Evolutionary conservation across 148 eudicot genomes (phyloP).

Genomic region (Drosera capensis): DNA sequence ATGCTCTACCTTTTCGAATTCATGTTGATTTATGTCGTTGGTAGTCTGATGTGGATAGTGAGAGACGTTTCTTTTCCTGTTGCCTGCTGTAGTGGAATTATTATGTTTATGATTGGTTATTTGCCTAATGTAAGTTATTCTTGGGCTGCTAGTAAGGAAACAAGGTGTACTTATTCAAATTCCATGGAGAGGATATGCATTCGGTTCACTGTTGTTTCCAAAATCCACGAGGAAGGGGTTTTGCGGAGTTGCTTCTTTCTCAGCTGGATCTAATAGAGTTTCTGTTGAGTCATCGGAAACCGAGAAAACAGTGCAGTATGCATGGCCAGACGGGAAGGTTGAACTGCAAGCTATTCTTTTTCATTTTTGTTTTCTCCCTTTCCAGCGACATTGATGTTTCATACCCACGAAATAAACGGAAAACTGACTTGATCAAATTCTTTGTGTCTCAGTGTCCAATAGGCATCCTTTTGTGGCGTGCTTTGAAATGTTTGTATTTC

Average conservation of each 20-base stretch:
- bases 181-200: not conserved
- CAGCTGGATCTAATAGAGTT: conserved; percentile 20
- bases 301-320: conserved; percentile 20
- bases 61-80: too few relatives aligned
- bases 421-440: too few relatives aligned
- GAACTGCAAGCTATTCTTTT: not conserved
- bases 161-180: not conserved
- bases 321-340: conserved; percentile 57
- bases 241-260: conserved; percentile 13
- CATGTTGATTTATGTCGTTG: too few relatives aligned
- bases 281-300: conserved; percentile 17
- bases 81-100: too few relatives aligned
- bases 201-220: conserved; percentile 13
- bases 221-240: conserved; percentile 16
- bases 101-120: too few relatives aligned
- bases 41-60: too few relatives aligned
- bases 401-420: not conserved
- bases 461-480: too few relatives aligned
- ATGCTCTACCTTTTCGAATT: too few relatives aligned
- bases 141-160: not conserved
- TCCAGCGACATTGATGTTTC: not conserved
- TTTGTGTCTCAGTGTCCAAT: too few relatives aligned
- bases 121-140: too few relatives aligned
- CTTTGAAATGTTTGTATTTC: too few relatives aligned
- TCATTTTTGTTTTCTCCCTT: too few relatives aligned